Evolutionary conservation across 805 yeast species (phyloP), one percentile per base, ranked within the genome.

Genomic region (Candida anglica): DNA sequence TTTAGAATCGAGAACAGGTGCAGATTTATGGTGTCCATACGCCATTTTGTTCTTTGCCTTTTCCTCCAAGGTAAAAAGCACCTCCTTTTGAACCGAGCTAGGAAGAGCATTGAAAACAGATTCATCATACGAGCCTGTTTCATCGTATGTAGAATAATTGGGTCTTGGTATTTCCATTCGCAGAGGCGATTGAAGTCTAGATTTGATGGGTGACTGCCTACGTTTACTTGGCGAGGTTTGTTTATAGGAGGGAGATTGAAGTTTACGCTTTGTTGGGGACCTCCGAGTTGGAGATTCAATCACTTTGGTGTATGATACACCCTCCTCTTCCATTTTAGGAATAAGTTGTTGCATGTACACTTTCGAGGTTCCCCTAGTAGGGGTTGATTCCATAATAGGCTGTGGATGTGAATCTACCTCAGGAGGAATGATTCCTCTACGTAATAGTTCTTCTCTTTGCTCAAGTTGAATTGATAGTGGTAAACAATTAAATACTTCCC

Each of bases 391-490:
- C n/a, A n/a, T n/a, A n/a, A n/a, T n/a, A n/a, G n/a, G n/a, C n/a
- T n/a, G n/a, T n/a, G n/a, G n/a, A n/a, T n/a, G n/a, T n/a, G n/a
- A n/a, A n/a, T n/a, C n/a, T n/a, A n/a, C n/a, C n/a, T n/a, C n/a
- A n/a, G n/a, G n/a, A n/a, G n/a, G n/a, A n/a, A n/a, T 15, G 15
- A 60, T 40, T 0, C 68, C 64, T 18, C 84, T 52, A 27, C 75
- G 58, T 6, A 60, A 44, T 19, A 81, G 48, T 40, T 82, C 86
- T 3, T 53, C 51, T 39, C 60, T 64, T 1, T 88, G 49, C 45
- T 88, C 96, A 1, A 56, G 43, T 43, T 77, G 77, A 4, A 88
- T 75, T 16, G 79, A 82, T 2, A 55, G 45, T 0, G 96, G 96
- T 6, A 88, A 56, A 30, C 69, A 73, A 9, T 71, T 63, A 47